Evolutionary conservation across 2,329 filamentous ascomycete genomes (phyloP).

Genomic region (Clonostachys chloroleuca): DNA sequence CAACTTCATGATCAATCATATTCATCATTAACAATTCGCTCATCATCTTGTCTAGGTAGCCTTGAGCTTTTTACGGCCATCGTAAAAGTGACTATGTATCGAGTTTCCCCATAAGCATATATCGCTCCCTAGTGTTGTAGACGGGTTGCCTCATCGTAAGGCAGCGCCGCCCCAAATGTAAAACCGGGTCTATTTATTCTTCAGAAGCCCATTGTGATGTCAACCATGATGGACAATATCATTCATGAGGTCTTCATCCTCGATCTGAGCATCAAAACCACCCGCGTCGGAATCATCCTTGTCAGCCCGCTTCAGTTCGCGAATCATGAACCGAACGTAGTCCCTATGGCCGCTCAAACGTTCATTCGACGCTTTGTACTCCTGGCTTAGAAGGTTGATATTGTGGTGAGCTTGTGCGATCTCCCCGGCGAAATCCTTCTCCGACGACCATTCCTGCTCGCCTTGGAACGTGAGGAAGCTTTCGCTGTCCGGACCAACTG

Average conservation of each 20-base stretch:
- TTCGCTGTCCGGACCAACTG: slow-evolving; percentile 33
- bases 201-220: not conserved
- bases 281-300: slow-evolving; percentile 31
- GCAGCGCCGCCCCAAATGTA: no score
- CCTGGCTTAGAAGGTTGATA: slow-evolving; percentile 37
- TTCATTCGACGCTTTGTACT: slow-evolving; percentile 48
- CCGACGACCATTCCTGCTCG: slow-evolving; percentile 31
- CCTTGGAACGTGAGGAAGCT: slow-evolving; percentile 47
- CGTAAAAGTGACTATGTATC: no score
- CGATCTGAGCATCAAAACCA: slow-evolving; percentile 41
- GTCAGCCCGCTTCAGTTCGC: slow-evolving; percentile 40
- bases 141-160: no score
- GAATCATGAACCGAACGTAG: slow-evolving; percentile 42
- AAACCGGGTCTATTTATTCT: no score
- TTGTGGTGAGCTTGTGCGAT: slow-evolving; percentile 33
- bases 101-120: no score
- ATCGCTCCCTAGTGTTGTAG: no score
- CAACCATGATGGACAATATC: slow-evolving; percentile 20
- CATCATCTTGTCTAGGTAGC: no score
- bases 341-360: slow-evolving; percentile 51
- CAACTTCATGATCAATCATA: no score
- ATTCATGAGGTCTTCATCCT: slow-evolving; percentile 60
- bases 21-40: no score
- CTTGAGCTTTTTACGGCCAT: no score
- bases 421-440: slow-evolving; percentile 46